Base-by-base conservation (phyloP, 192 early-diverging fungal species). In the Umbelopsis ramanniana region DNA sequence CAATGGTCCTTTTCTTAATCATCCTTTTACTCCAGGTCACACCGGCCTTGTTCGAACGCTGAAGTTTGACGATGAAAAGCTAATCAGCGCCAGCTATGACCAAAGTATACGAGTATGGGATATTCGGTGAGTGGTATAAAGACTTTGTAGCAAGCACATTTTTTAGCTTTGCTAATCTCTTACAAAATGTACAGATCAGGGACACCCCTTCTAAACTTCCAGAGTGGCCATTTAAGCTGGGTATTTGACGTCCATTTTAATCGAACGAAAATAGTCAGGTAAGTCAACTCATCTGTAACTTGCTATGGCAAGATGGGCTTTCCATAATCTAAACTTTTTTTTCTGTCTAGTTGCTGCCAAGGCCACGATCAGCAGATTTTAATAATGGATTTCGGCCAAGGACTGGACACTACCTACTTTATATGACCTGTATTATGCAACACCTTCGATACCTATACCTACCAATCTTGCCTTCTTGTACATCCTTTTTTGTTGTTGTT, bases 31-130 rank as follows among this genome's bases (percentile, higher is more conserved):
- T 71, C 5, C n/a, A 46, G 91, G 93, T 11, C 93, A 95, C 77
- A 88, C 84, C 24, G 89, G 88, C 29, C 67, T 95, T 21, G 93
- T 95, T 19, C 88, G 97, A 67, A 96, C 97, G 6, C 76, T 98
- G 29, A 90, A 93, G 72, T 97, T 90, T 79, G 92, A 94, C 57
- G 81, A 91, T 6, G 84, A 93, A n/a, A 66, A 67, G 24, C 66
- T 79, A 0, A 94, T 98, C 3, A 92, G 89, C 37, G 97, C 95
- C 6, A 91, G 91, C 19, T 98, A 98, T 79, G 97, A 99, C 79
- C 91, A 98, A 70, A 89, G 92, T 3, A 91, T 99, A 67, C 94
- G 94, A 79, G 92, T 99, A 43, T 99, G 97, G 98, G 94, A 99
- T 76, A 80, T 92, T 47, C 82, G 83, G 43, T 79, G 71, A 71